Conservation (phyloP, 352 stramenopile genomes). For the Phytophthora citrophthora region DNA sequence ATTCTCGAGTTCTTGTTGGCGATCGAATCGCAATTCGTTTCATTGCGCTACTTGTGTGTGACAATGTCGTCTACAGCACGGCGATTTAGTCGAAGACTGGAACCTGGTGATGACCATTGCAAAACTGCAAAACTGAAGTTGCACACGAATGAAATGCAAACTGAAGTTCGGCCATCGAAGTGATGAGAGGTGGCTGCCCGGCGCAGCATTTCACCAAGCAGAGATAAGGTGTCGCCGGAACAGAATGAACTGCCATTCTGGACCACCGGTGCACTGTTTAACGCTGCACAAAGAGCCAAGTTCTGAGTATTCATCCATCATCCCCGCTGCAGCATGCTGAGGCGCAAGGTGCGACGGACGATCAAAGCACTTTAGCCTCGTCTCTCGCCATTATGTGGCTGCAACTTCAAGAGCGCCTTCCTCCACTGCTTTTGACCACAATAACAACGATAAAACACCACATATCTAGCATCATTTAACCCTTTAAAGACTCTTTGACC, state of each 20-base stretch:
- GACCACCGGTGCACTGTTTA: conserved; percentile 11
- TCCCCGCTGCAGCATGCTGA: neutral
- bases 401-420: conserved; percentile 14
- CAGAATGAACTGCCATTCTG: neutral
- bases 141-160: conserved; percentile 5
- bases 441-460: too few relatives aligned
- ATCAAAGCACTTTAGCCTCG: neutral
- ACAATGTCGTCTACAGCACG: neutral
- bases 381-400: conserved; percentile 2
- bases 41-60: neutral
- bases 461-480: neutral
- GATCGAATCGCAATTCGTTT: conserved; percentile 1
- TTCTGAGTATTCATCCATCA: conserved; percentile 30
- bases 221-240: conserved; percentile 14
- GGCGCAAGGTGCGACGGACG: conserved; percentile 16
- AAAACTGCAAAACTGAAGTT: conserved; percentile 23
- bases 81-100: too few relatives aligned
- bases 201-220: conserved; percentile 11
- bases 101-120: too few relatives aligned
- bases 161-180: conserved; percentile 19
- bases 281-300: neutral
- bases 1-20: conserved; percentile 1
- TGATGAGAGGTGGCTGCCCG: neutral
- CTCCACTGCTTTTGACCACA: neutral
- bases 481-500: too few relatives aligned